phyloP scores from a whole-genome alignment of 2,329 filamentous ascomycete genomes.

The Cladosporium velox region DNA sequence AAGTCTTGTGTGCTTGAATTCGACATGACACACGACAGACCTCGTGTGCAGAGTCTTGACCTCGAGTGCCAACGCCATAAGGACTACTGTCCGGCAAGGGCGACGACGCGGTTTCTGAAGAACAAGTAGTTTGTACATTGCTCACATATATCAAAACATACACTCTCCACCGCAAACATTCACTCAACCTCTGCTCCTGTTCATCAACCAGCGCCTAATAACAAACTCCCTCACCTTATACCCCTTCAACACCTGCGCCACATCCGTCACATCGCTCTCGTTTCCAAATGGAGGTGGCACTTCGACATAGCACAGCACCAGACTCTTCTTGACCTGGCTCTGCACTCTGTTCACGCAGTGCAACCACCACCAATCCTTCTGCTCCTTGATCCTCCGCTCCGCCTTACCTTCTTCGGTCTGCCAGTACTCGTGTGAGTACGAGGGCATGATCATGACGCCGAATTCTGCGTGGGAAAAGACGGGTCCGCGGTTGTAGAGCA shows the following conservation, averaged over 20 bases:
- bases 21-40: not conserved
- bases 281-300: slow-evolving; percentile 68
- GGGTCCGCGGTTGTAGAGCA: slow-evolving; percentile 91
- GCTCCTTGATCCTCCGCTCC: slow-evolving; percentile 52
- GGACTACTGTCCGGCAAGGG: not conserved
- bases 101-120: not conserved
- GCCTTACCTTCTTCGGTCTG: slow-evolving; percentile 47
- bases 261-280: slow-evolving; percentile 50
- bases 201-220: slow-evolving; percentile 80
- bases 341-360: slow-evolving; percentile 89
- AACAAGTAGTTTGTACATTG: slow-evolving; percentile 4
- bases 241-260: slow-evolving; percentile 63
- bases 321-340: slow-evolving; percentile 83
- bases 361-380: slow-evolving; percentile 73
- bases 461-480: slow-evolving; percentile 97
- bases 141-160: not conserved
- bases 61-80: not conserved
- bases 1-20: not conserved
- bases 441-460: slow-evolving; percentile 78
- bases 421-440: slow-evolving; percentile 77
- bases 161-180: not conserved
- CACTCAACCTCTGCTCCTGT: slow-evolving; percentile 50
- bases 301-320: slow-evolving; percentile 89
- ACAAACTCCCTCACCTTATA: slow-evolving; percentile 81
- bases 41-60: not conserved